Evolutionary conservation across 352 stramenopile species (phyloP), one percentile per base, ranked within the genome.

Genomic region (Phytophthora tentaculata): DNA sequence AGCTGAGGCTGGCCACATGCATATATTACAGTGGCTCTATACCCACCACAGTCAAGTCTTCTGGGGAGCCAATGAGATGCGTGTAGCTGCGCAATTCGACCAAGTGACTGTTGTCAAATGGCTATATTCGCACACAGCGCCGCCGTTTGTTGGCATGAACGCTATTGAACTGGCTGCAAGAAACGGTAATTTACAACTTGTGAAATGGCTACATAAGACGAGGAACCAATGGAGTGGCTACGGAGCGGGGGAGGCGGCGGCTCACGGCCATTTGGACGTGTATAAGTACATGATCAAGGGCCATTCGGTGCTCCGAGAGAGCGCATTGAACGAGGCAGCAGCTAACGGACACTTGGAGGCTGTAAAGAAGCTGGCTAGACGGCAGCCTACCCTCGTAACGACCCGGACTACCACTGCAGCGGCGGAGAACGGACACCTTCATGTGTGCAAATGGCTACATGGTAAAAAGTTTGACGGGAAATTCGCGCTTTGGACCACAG

Each of bases 241-340:
- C 47, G 74, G 63, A 2, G 74, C 74, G n/a, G 61, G 51, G n/a
- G 55, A 71, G 29, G 77, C 77, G 13, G 71, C 71, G 0, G 72
- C 69, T 16, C 61, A 74, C 43, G 76, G 76, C 3, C 69, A 81
- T 48, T 43, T 80, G 35, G 54, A 73, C 12, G 67, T 81, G 47
- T 78, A 69, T 19, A 76, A 78, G 47, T 81, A 71, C 61, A 69
- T 80, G 68, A 70, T 71, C 16, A 80, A 80, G 35, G 73, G 73
- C n/a, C 69, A 80, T 35, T 70, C 47, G 7, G 73, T 74, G 17
- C 23, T 77, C 3, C 8, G 52, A 22, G 69, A 75, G 14, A 58
- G 55, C n/a, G 65, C 54, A 5, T 26, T 76, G 20, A 68, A 78
- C 26, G 69, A 71, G 8, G 73, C 73, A 8, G 73, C 73, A 20